phyloP scores from a whole-genome alignment of 2,329 filamentous ascomycete genomes.

The Diatrype stigma region DNA sequence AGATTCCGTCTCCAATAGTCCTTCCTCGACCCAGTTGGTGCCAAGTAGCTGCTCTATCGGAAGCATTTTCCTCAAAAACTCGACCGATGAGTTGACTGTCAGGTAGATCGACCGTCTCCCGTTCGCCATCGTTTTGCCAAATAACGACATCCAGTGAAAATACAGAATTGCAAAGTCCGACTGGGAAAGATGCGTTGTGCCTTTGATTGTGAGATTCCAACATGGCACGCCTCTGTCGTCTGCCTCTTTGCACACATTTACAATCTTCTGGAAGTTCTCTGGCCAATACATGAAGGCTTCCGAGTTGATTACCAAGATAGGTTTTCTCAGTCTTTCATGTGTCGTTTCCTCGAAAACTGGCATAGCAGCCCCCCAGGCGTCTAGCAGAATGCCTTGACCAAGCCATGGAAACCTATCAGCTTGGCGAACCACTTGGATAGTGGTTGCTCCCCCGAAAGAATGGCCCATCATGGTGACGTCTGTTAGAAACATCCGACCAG shows the following conservation, averaged over 20 bases:
- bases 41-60: constrained; percentile 41
- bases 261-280: constrained; percentile 57
- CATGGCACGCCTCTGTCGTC: constrained; percentile 39
- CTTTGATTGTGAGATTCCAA: constrained; percentile 51
- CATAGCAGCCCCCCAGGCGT: constrained; percentile 57
- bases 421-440: too few species aligned
- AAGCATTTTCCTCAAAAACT: constrained; percentile 55
- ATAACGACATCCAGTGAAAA: constrained; percentile 50
- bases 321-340: too few species aligned
- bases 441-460: constrained; percentile 63
- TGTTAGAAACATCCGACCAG: constrained; percentile 48
- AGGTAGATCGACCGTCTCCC: constrained; percentile 59
- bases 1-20: constrained; percentile 37
- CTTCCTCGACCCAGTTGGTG: too few species aligned
- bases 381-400: constrained; percentile 61
- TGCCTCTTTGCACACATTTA: constrained; percentile 53
- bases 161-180: constrained; percentile 65
- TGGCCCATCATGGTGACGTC: constrained; percentile 61
- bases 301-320: too few species aligned
- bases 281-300: constrained; percentile 71
- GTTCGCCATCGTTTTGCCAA: constrained; percentile 62
- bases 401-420: constrained; percentile 52
- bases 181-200: constrained; percentile 62
- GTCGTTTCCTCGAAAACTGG: constrained; percentile 40
- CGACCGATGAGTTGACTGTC: constrained; percentile 58